These are phyloP conservation scores for Penicillium oxalicum DNA, from an alignment of 2,329 filamentous ascomycete species.

Conservation along the genomic window DNA sequence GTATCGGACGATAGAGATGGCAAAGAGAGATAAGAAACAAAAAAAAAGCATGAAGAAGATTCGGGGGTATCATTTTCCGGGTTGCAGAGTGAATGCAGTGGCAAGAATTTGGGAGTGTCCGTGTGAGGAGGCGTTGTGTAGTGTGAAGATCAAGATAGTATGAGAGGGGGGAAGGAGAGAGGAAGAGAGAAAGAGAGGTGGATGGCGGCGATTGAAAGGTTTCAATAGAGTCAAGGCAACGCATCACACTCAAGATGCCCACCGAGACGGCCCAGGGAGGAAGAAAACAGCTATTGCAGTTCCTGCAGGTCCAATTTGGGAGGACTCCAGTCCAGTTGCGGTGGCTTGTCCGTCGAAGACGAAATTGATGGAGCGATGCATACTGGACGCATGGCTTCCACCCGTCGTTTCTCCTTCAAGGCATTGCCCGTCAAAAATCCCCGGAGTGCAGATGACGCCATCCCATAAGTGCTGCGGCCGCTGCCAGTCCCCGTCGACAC, in stretches of 20 bases:
- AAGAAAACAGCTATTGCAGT: conserved; percentile 15
- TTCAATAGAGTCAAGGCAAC: neutral
- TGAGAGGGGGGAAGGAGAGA: too few relatives aligned
- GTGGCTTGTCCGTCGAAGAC: conserved; percentile 27
- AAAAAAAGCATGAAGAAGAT: too few relatives aligned
- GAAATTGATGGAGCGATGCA: conserved; percentile 17
- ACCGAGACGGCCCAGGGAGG: neutral
- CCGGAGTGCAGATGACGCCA: conserved; percentile 32
- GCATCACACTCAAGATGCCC: neutral
- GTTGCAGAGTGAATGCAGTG: too few relatives aligned
- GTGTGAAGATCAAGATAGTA: too few relatives aligned
- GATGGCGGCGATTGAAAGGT: too few relatives aligned
- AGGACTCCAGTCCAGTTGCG: conserved; percentile 34
- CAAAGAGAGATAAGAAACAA: too few relatives aligned
- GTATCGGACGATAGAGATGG: too few relatives aligned
- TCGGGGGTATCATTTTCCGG: too few relatives aligned
- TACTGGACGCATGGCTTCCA: conserved; percentile 26
- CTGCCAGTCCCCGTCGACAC: conserved; percentile 33
- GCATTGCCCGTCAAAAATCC: conserved; percentile 30
- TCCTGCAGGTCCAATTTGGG: conserved; percentile 32
- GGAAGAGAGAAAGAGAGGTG: too few relatives aligned
- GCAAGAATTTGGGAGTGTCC: too few relatives aligned
- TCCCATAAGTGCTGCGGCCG: conserved; percentile 30
- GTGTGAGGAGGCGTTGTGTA: too few relatives aligned
- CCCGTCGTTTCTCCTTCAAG: conserved; percentile 24